These are phyloP conservation scores for Cladosporium cucumerinum DNA, from an alignment of 2,329 filamentous ascomycete genomes.

Conservation along the genomic window DNA sequence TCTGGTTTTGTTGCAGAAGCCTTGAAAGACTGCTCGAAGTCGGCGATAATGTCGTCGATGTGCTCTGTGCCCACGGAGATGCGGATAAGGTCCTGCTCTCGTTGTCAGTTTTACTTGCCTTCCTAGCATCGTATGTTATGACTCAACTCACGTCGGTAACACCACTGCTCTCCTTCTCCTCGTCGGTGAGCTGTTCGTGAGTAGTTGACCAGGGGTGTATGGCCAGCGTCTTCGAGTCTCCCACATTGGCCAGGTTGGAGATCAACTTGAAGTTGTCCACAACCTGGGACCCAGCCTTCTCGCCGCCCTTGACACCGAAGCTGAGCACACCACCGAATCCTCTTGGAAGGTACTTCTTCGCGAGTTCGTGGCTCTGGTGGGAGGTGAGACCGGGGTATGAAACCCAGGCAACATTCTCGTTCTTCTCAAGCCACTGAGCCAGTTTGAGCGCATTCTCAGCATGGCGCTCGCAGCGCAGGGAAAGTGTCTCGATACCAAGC, in stretches of 20 bases:
- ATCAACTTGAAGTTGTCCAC: conserved; percentile 95
- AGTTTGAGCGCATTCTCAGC: conserved; percentile 77
- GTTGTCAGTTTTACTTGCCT: conserved; percentile 2
- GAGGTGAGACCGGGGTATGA: conserved; percentile 84
- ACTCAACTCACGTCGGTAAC: conserved; percentile 54
- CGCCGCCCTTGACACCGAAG: conserved; percentile 89
- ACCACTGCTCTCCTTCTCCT: conserved; percentile 76
- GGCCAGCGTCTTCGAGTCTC: conserved; percentile 89
- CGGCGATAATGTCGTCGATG: conserved; percentile 93
- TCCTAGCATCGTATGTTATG: not conserved
- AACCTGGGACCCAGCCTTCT: conserved; percentile 75
- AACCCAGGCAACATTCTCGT: conserved; percentile 84
- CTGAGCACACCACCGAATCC: conserved; percentile 89
- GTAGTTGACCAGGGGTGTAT: conserved; percentile 96
- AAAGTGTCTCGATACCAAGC: conserved; percentile 85
- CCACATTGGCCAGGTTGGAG: conserved; percentile 93
- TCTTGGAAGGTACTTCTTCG: conserved; percentile 80
- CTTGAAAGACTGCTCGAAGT: conserved; percentile 88
- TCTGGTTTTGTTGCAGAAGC: conserved; percentile 47
- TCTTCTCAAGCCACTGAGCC: conserved; percentile 78
- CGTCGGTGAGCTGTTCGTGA: conserved; percentile 82
- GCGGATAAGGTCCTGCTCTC: conserved; percentile 75
- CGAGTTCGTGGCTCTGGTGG: conserved; percentile 74
- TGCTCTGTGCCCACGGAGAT: conserved; percentile 95
- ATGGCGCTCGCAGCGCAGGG: conserved; percentile 79